phyloP scores from a whole-genome alignment of 1,284 basidiomycete species.

The Porodaedalea pini region DNA sequence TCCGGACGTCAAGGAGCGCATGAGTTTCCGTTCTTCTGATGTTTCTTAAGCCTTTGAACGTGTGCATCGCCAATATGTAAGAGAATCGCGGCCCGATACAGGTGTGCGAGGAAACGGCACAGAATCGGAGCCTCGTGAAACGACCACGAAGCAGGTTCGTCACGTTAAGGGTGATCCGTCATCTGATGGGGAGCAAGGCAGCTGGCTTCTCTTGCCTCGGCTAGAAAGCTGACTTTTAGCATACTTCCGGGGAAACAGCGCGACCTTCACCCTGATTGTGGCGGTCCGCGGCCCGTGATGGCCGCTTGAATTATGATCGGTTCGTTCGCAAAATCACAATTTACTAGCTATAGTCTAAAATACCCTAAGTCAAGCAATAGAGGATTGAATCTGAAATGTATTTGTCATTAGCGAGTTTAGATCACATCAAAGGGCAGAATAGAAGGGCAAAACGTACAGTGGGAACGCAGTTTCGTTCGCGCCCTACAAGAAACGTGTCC shows the following conservation, averaged over 20 bases:
- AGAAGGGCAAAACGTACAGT: not conserved
- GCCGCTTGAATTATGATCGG: not conserved
- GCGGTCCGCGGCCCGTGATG: not conserved
- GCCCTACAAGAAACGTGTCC: conserved; percentile 4
- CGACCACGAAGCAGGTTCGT: not conserved
- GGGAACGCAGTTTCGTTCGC: not conserved
- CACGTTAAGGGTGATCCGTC: conserved; percentile 1
- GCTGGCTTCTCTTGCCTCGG: too few relatives aligned
- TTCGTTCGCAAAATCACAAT: not conserved
- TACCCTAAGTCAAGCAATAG: not conserved
- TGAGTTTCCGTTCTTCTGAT: too few relatives aligned
- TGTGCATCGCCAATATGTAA: too few relatives aligned
- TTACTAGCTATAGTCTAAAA: conserved; percentile 7
- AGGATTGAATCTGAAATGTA: not conserved
- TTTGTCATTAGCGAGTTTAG: not conserved
- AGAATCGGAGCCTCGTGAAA: not conserved
- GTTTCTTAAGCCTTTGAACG: too few relatives aligned
- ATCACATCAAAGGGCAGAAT: conserved; percentile 1
- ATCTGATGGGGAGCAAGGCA: conserved; percentile 4
- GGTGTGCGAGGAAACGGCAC: not conserved
- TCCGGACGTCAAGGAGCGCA: too few relatives aligned
- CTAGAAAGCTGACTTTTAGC: not conserved
- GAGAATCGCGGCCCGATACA: too few relatives aligned
- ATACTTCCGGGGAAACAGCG: conserved; percentile 1
- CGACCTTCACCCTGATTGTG: not conserved